Percentiles rank a stretch among this genome's conserved stretches.
phyloP scores from a whole-genome alignment of 805 yeast species.

The Hanseniaspora hatyaiensis region DNA sequence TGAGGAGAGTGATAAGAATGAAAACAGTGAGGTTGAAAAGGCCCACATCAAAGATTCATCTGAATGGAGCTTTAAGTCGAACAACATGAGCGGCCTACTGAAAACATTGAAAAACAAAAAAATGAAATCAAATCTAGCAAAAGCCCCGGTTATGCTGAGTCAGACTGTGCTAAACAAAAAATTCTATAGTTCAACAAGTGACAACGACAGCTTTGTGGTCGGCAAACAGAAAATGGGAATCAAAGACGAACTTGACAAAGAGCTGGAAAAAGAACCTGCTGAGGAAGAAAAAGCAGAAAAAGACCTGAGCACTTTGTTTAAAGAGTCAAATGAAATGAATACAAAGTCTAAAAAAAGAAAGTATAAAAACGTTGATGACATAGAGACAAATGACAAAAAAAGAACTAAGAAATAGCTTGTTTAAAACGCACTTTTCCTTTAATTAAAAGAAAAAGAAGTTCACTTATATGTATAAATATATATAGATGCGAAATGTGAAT shows the following conservation, averaged over 20 bases:
- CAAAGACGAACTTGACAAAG: slow-evolving; percentile 20
- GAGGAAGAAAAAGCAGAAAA: slow-evolving; percentile 11
- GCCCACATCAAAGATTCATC: slow-evolving; percentile 32
- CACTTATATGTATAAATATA: too few relatives aligned
- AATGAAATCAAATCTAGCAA: slow-evolving; percentile 13
- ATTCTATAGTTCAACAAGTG: slow-evolving; percentile 20
- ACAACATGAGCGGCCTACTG: slow-evolving; percentile 36
- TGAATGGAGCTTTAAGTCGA: slow-evolving; percentile 27
- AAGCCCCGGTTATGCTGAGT: slow-evolving; percentile 23
- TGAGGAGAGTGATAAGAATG: slow-evolving; percentile 28
- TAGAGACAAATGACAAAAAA: neutral
- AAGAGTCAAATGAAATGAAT: slow-evolving; percentile 7
- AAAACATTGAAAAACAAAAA: slow-evolving; percentile 19
- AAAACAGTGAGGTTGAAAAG: slow-evolving; percentile 31
- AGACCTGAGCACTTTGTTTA: slow-evolving; percentile 3
- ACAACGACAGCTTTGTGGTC: slow-evolving; percentile 18
- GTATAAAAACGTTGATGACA: neutral
- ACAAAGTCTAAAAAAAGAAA: slow-evolving; percentile 11
- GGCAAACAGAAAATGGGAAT: slow-evolving; percentile 29
- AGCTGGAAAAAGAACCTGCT: slow-evolving; percentile 22
- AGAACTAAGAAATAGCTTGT: neutral
- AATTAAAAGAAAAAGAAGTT: too few relatives aligned
- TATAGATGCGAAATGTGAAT: too few relatives aligned
- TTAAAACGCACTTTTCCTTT: too few relatives aligned
- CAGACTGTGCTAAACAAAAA: slow-evolving; percentile 24